phyloP scores from a whole-genome alignment of 2,329 filamentous ascomycete genomes.

The Stagonosporopsis vannaccii region DNA sequence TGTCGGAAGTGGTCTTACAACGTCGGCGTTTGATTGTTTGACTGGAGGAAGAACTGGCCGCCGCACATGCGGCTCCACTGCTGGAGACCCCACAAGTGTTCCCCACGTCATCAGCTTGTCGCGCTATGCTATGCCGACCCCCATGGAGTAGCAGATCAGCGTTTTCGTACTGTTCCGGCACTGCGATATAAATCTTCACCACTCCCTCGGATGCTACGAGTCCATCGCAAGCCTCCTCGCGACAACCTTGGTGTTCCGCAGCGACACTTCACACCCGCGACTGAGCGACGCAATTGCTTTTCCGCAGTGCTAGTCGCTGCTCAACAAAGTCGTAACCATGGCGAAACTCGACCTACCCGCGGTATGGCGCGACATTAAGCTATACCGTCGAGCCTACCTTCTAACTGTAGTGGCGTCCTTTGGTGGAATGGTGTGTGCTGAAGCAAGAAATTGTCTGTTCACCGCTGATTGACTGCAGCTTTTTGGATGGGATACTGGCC shows the following conservation, averaged over 20 bases:
- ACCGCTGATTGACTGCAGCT: slow-evolving; percentile 16
- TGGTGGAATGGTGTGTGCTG: slow-evolving; percentile 46
- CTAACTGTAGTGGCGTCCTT: slow-evolving; percentile 54
- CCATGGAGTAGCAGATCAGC: slow-evolving; percentile 15
- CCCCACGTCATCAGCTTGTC: slow-evolving; percentile 24
- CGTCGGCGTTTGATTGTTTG: slow-evolving; percentile 27
- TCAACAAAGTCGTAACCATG: slow-evolving; percentile 28
- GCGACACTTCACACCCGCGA: background rate
- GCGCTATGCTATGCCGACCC: slow-evolving; percentile 17
- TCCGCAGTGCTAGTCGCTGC: background rate
- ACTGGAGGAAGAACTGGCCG: slow-evolving; percentile 31
- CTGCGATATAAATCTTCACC: slow-evolving; percentile 9
- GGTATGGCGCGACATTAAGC: slow-evolving; percentile 51
- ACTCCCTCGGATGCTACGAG: background rate
- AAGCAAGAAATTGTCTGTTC: background rate
- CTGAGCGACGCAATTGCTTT: background rate
- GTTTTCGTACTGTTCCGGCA: slow-evolving; percentile 3
- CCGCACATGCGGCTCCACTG: slow-evolving; percentile 25
- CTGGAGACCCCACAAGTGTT: slow-evolving; percentile 27
- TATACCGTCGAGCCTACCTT: slow-evolving; percentile 50
- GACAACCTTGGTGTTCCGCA: background rate
- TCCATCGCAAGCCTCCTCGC: slow-evolving; percentile 2
- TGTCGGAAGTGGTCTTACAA: slow-evolving; percentile 11
- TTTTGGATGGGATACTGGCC: slow-evolving; percentile 49
- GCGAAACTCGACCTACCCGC: slow-evolving; percentile 41